Evolutionary conservation across 768 basidiomycete genomes (phyloP), one percentile per base, ranked within the genome.

Genomic region (Leccinum aurantiacum): DNA sequence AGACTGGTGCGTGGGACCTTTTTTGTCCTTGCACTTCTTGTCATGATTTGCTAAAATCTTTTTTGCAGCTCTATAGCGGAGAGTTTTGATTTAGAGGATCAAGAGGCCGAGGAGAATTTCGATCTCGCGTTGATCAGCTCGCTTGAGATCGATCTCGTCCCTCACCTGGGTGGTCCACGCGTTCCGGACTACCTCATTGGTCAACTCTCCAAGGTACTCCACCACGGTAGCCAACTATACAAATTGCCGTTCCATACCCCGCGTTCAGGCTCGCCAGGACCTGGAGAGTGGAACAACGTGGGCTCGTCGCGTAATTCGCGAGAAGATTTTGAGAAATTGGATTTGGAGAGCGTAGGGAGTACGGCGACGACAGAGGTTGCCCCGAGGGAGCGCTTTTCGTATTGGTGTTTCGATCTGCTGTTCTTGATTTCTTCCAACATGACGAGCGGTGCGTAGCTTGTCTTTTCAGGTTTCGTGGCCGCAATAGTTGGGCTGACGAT

Each of bases 341-440:
- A 78, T 38, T 61, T 74, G 54, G 75, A 77, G 56, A 73, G 29
- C 71, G 63, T 80, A 35, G 91, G 90, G 13, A 87, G 82, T 35
- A 92, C 91, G 3, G 82, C 82, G 41, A 72, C 75, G 10, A 84
- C 83, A 0, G 69, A 75, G 14, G 70, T 84, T 24, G 76, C 89
- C 29, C 88, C 89, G 1, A 78, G 93, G 41, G 94, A 95, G 71
- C 81, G 92, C 8, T 95, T 95, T 70, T 88, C 91, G 7, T 95
- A 92, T 75, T 95, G 93, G 93, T 94, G 91, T 69, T 88, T 95
- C 58, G 93, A 96, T 67, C 75, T 95, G 11, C 71, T 96, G 35
- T 95, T 95, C 72, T 69, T 90, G 63, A 79, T 95, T 31, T 95
- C 91, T 66, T 89, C 90, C 0, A 76, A 86, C 65, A 77, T 78